Conservation (phyloP, 1,139 yeast species). For the Tardiomyces depauwii region DNA sequence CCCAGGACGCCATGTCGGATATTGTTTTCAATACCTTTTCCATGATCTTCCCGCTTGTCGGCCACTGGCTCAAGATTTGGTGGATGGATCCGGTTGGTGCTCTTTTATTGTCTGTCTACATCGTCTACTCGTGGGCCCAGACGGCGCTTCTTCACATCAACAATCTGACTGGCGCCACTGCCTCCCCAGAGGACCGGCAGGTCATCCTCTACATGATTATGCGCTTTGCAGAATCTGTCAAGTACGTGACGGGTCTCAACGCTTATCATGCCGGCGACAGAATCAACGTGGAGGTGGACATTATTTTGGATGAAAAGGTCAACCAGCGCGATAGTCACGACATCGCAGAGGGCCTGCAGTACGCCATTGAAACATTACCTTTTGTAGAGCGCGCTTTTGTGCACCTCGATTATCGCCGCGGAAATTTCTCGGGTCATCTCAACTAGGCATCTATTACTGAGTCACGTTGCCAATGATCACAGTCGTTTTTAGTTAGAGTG, state of each 20-base stretch:
- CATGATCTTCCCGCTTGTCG: conserved; percentile 55
- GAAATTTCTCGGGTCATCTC: conserved; percentile 29
- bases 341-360: conserved; percentile 71
- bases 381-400: conserved; percentile 74
- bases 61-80: conserved; percentile 43
- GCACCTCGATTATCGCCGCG: conserved; percentile 52
- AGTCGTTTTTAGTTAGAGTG: too few relatives aligned
- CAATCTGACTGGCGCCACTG: conserved; percentile 66
- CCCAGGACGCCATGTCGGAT: conserved; percentile 76
- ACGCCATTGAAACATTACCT: conserved; percentile 67
- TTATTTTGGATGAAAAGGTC: conserved; percentile 45
- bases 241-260: conserved; percentile 53
- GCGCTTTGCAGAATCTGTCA: conserved; percentile 59
- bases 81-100: conserved; percentile 76
- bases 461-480: too few relatives aligned
- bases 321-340: conserved; percentile 63
- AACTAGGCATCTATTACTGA: conserved; percentile 5
- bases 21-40: conserved; percentile 62
- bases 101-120: conserved; percentile 46
- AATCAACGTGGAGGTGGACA: conserved; percentile 65
- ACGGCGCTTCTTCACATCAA: conserved; percentile 59
- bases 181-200: conserved; percentile 51
- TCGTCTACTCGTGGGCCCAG: conserved; percentile 51
- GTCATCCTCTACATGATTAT: conserved; percentile 55
- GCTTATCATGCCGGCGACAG: conserved; percentile 76